Percentiles rank a stretch among this genome's conserved stretches.
Conservation (phyloP, 2,329 filamentous ascomycete species). For the Xylaria multiplex region DNA sequence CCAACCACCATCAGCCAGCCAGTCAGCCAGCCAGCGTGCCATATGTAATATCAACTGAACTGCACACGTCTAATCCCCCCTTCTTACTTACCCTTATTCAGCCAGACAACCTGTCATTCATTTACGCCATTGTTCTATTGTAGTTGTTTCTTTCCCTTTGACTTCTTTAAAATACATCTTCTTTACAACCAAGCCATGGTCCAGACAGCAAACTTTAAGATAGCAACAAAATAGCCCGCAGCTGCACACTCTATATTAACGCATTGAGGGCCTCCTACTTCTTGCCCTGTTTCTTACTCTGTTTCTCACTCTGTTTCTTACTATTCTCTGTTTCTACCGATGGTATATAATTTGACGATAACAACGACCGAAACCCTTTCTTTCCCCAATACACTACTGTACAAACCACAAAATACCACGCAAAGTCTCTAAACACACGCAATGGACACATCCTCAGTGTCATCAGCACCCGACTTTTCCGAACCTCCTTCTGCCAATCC, state of each 20-base stretch:
- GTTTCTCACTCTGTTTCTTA: neutral
- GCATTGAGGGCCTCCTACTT: neutral
- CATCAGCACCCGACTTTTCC: constrained; percentile 46
- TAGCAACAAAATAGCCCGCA: constrained; percentile 6
- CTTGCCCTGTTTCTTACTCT: no score
- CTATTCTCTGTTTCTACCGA: neutral
- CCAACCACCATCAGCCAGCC: neutral
- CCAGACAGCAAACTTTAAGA: neutral
- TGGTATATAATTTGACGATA: neutral
- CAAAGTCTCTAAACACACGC: neutral
- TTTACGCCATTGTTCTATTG: neutral
- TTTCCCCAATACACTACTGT: neutral
- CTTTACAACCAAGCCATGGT: neutral
- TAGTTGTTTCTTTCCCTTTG: neutral
- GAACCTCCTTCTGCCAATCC: constrained; percentile 57
- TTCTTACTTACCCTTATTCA: neutral
- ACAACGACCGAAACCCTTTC: neutral
- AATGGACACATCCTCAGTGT: constrained; percentile 44
- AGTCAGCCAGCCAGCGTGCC: neutral
- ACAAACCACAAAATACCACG: neutral
- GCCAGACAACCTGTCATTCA: neutral
- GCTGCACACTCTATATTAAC: neutral
- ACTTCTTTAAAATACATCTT: no score
- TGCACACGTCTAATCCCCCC: neutral
- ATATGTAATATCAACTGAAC: constrained; percentile 11